Base-by-base conservation (phyloP, 2,329 filamentous ascomycete genomes). In the Neurospora crassa region DNA sequence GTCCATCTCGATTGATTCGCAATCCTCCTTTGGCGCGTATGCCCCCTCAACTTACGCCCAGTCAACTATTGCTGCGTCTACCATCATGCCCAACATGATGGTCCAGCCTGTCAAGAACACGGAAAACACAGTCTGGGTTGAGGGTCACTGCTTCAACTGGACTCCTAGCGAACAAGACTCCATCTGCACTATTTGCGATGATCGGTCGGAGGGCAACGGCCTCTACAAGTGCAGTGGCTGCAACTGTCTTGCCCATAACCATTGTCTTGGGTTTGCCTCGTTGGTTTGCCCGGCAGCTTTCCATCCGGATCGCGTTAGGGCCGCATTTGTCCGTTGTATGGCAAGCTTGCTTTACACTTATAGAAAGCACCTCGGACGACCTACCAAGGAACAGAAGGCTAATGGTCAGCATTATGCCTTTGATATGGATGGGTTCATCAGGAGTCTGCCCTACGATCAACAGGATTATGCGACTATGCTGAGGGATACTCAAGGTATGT, bases 1-100 rank as follows among this genome's bases (percentile, higher is more conserved):
- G 12, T 85, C 86, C 67, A 84, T 88, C 71, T 89, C 87, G 8
- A 82, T 88, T 40, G 86, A 89, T 73, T 90, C 90, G 37, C 85
- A 89, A 73, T 93, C 92, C 16, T 94, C 91, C 2, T 92, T 91
- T 71, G 83, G 82, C 67, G 88, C 90, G 10, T 96, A 96, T 79
- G 92, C 92, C 5, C 92, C 92, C 3, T 95, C 92, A 2, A 90
- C 92, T 2, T 96, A 96, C 78, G 92, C 92, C 0, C 91, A 92
- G 76, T 95, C 92, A n/a, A 96, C 93, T 0, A 82, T 96, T 67
- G 92, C 92, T 1, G 92, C 92, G 8, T 94, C 92, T 7, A 96
- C 92, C 1, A 90, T 96, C 76, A 94, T 96, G 92, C 92, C 93
- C 43, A 92, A 90, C 76, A 91, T 94, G 87, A 87, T 93, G 72